Evolutionary conservation across 768 basidiomycete species (phyloP).

Genomic region (Lactifluus volemus): DNA sequence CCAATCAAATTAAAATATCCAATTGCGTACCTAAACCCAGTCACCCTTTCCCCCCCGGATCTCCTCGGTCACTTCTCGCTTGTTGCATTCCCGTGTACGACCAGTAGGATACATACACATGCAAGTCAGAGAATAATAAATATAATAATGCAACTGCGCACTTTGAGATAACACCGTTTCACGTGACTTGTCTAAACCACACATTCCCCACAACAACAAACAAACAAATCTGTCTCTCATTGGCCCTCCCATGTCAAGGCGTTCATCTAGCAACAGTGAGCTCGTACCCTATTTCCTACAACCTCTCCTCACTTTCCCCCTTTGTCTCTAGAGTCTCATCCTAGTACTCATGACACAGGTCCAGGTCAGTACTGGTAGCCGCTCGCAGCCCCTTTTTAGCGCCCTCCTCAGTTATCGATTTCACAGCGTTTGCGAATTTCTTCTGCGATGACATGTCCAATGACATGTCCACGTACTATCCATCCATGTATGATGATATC

Average conservation of each 20-base stretch:
- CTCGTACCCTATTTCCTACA: background rate
- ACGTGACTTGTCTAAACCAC: background rate
- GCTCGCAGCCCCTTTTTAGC: background rate
- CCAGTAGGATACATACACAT: no score
- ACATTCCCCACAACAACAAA: background rate
- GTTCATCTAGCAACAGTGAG: background rate
- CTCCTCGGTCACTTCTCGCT: background rate
- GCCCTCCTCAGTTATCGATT: background rate
- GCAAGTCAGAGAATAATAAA: no score
- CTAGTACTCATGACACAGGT: background rate
- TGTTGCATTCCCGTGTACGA: no score
- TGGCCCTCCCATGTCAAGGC: background rate
- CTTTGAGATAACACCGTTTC: no score
- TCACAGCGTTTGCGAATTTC: slow-evolving; percentile 6
- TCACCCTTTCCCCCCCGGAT: background rate
- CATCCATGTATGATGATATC: slow-evolving; percentile 12
- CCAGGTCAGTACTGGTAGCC: background rate
- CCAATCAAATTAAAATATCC: background rate
- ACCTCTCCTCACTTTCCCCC: background rate
- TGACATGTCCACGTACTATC: slow-evolving; percentile 6
- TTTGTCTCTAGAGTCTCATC: background rate
- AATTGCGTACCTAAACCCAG: background rate
- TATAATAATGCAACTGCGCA: no score
- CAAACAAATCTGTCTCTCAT: no score
- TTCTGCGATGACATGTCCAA: slow-evolving; percentile 13